Base-by-base conservation (phyloP, 1,284 basidiomycete genomes). In the Malassezia restricta region DNA sequence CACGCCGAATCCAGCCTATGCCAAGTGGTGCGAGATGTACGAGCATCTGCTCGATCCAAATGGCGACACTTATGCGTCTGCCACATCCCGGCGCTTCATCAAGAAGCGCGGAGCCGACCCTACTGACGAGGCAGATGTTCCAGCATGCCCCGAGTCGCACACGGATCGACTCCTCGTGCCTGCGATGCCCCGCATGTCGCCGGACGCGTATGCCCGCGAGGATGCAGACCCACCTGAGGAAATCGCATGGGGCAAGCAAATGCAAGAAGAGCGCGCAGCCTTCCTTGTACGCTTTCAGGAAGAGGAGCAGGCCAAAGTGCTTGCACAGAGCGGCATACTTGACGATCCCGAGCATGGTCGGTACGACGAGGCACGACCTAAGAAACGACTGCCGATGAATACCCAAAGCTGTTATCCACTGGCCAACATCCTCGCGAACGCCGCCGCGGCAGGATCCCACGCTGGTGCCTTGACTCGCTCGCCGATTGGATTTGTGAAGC, bases 191-290 rank as follows among this genome's bases (percentile, higher is more conserved):
- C 43, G 39, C 0, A 58, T 65, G 38, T 27, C 54, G 0, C 37
- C 24, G 6, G 63, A 63, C 17, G 54, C 61, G 27, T 59, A 60
- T 27, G 57, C 58, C 6, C 38, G 35, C n/a, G 69, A 72, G 53
- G 70, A 72, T 39, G 44, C 58, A 7, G 68, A 72, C 35, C 59
- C 66, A 1, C 59, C 61, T n/a, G 68, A 72, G 24, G 69, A 72
- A 50, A 54, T 65, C 42, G 51, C 47, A 14, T 72, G 65, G 66
- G 69, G 67, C 5, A 61, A 62, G 40, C 58, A 63, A 52, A 68
- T 71, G 66, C 64, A 64, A 40, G 58, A 59, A 1, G 64, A 68
- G 48, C 59, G 69, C 1, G 53, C 58, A 0, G 61, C 63, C 5
- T 72, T 72, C 57, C 53, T 71, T 4, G 54, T 64, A 17, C 61